Evolutionary conservation across 139 green algal species (phyloP), one percentile per base, ranked within the genome.

Genomic region (Volvox reticuliferus): DNA sequence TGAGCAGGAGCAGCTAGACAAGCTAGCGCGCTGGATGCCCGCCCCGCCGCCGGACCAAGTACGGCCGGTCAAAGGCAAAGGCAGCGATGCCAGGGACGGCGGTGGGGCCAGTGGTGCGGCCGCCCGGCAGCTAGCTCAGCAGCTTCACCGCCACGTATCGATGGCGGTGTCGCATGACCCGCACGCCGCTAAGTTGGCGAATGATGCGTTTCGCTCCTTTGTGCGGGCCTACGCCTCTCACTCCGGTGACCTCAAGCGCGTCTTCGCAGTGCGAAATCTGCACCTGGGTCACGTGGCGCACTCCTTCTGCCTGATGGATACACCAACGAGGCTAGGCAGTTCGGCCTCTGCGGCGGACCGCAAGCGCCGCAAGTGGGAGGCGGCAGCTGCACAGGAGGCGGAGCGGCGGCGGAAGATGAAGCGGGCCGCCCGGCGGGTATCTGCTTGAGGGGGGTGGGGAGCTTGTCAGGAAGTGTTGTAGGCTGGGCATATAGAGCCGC

Each of bases 241-340:
- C 91, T 91, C 94, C 0, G 84, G 81, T 62, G 93, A 93, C 30
- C 12, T 90, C 3, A 95, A 93, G 88, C 35, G 32, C 14, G 73
- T 88, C 18, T 91, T 99, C 91, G 95, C 98, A 79, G 93, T 99
- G 19, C 96, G 96, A 36, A 93, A 92, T 26, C 94, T 99, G 86
- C 98, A 99, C 93, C 91, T 99, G 77, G 98, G 98, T 0, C 98
- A 99, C 93, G 94, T 99, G 5, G 98, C 98, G 0, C 93, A 97
- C 76, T 96, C 93, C 61, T 99, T 99, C 92, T 97, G 92, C 1
- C 94, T 99, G 50, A 88, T 90, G 83, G 95, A 97, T 32, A 76
- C 93, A 21, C 96, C 96, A 28, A 93, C 19, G n/a, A 86, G 92
- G 68, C 76, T 97, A 33, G 95, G 96, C 2, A 75, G 86, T 37